Percentiles rank a stretch among this genome's conserved stretches.
Evolutionary conservation across 139 green algal genomes (phyloP).

Genomic region (Chloropicon primus): DNA sequence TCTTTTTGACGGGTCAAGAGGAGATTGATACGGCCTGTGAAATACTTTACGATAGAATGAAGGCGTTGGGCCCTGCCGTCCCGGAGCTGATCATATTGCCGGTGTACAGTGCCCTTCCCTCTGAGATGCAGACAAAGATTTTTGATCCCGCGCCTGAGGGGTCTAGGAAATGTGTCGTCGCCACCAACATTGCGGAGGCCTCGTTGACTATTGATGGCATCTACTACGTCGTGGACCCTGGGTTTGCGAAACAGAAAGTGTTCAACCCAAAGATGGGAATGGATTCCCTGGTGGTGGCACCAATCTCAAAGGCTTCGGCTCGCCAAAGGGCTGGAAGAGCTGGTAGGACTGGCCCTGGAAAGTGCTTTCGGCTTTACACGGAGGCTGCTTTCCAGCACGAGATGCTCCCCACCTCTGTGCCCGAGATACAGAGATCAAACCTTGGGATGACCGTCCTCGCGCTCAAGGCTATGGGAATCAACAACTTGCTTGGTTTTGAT

Average conservation of each 20-base stretch:
- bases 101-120: conserved; percentile 72
- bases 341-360: conserved; percentile 84
- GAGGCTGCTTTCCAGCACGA: conserved; percentile 85
- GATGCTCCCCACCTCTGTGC: conserved; percentile 45
- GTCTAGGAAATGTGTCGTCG: conserved; percentile 86
- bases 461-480: conserved; percentile 84
- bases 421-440: not conserved
- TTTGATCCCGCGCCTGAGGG: conserved; percentile 85
- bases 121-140: conserved; percentile 83
- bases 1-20: conserved; percentile 77
- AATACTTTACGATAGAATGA: conserved; percentile 89
- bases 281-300: conserved; percentile 85
- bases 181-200: conserved; percentile 98
- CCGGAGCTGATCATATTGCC: conserved; percentile 90
- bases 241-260: conserved; percentile 67
- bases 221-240: conserved; percentile 91
- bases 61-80: conserved; percentile 67
- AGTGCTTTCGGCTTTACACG: conserved; percentile 82
- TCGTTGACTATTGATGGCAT: conserved; percentile 97
- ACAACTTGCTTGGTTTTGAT: conserved; percentile 86
- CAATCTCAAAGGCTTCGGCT: conserved; percentile 84
- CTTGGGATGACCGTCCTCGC: conserved; percentile 55
- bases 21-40: conserved; percentile 62
- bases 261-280: conserved; percentile 78
- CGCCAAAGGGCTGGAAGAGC: conserved; percentile 82